Evolutionary conservation across 257 asterid species (phyloP), one percentile per base, ranked within the genome.

Genomic region (Capsicum baccatum): DNA sequence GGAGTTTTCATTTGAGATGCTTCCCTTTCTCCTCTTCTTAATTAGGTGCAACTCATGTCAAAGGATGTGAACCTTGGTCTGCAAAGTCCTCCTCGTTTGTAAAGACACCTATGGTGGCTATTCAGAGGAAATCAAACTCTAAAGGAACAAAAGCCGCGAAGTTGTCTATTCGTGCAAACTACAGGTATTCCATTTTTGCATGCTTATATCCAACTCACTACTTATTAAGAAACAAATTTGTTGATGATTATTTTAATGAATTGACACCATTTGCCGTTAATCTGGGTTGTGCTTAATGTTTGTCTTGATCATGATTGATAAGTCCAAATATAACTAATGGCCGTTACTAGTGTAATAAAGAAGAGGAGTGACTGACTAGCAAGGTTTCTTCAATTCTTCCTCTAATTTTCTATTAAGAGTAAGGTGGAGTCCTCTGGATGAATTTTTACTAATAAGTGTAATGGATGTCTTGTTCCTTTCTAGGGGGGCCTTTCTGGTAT

Each of bases 111-210:
- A 54, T 69, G 37, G 8, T 87, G 48, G 60, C 84, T 26, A 15
- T 84, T 76, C 90, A 81, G 33, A 82, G 87, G 83, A 93, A 88
- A 85, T 63, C 81, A 67, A 76, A 57, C 84, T 87, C 79, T 48
- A 82, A 85, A 83, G 85, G 83, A 44, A 62, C 84, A 83, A 84
- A 63, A 42, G 85, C 64, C 13, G 7, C 85, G 83, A 87, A 85
- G 57, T 85, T 92, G 69, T 84, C 92, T 74, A 88, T 94, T 85
- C 87, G 80, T 47, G 97, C 98, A 5, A 86, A 90, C 59, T 89
- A 89, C 89, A 83, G 89, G 97, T 95, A 89, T 84, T 89, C 64
- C 54, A 11, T 82, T 74, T 82, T 54, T 50, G 60, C 54, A 54
- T 78, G 64, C 82, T 78, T 54, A 78, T 78, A 15, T 55, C 50